A percentile compares a stretch with the other conserved stretches of the same genome.
These are phyloP conservation scores for Camptophora hylomeconis DNA, from an alignment of 2,329 filamentous ascomycete genomes.

Conservation along the genomic window DNA sequence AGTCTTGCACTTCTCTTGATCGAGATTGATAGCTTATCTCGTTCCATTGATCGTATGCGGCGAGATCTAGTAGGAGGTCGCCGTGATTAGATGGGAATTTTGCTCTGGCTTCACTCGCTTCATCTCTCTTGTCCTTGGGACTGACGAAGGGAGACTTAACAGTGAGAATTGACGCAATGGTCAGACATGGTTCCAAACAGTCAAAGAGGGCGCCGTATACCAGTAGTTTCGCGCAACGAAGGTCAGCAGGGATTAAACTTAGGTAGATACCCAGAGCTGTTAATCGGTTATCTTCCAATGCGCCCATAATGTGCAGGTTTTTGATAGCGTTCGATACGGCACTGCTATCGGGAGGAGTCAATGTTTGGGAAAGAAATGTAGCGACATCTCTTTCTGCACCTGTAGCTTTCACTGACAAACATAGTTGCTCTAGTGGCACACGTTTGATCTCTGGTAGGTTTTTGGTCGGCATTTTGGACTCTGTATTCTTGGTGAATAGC, in stretches of 20 bases:
- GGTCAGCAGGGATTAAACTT: constrained; percentile 87
- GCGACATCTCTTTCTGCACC: constrained; percentile 67
- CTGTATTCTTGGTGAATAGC: constrained; percentile 76
- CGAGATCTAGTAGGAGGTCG: constrained; percentile 75
- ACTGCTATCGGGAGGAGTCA: constrained; percentile 74
- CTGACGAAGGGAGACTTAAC: constrained; percentile 76
- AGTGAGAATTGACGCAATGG: constrained; percentile 85
- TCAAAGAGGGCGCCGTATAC: constrained; percentile 90
- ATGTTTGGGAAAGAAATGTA: constrained; percentile 67
- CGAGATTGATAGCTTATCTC: constrained; percentile 45
- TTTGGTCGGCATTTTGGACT: constrained; percentile 69
- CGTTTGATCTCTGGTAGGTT: constrained; percentile 89
- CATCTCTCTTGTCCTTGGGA: constrained; percentile 69
- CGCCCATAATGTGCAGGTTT: constrained; percentile 73
- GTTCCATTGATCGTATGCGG: constrained; percentile 73
- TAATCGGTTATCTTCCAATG: constrained; percentile 64
- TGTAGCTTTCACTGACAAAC: constrained; percentile 71
- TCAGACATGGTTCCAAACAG: constrained; percentile 77
- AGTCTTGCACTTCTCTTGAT: constrained; percentile 54
- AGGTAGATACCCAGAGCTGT: constrained; percentile 86
- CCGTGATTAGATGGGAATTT: constrained; percentile 67
- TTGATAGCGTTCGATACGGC: constrained; percentile 77
- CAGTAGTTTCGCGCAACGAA: constrained; percentile 87
- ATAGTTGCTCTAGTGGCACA: constrained; percentile 87
- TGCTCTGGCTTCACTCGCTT: constrained; percentile 62